phyloP scores from a whole-genome alignment of 805 yeast species.

The Starmerella tilneyi region DNA sequence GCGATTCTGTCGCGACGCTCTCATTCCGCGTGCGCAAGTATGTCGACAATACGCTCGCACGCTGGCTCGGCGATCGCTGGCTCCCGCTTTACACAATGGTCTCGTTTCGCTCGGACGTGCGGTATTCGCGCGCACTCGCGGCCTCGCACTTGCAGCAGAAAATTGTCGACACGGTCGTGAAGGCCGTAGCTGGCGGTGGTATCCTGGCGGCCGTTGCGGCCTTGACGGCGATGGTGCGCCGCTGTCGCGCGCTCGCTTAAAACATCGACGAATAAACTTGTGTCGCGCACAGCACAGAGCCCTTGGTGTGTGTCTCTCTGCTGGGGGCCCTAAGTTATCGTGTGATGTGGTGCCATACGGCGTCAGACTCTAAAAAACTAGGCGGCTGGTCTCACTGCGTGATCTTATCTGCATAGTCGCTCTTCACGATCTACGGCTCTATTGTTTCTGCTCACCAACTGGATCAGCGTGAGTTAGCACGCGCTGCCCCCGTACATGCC shows the following conservation, averaged over 20 bases:
- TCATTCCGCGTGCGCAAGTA: slow-evolving; percentile 54
- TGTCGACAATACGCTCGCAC: slow-evolving; percentile 56
- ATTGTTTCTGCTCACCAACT: neutral
- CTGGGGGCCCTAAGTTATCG: too few relatives aligned
- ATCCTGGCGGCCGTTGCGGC: neutral
- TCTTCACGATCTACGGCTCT: neutral
- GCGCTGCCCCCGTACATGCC: neutral
- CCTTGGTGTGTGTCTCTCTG: too few relatives aligned
- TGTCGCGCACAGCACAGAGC: too few relatives aligned
- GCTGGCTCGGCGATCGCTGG: slow-evolving; percentile 53
- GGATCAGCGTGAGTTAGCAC: neutral
- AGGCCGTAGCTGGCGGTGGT: slow-evolving; percentile 6
- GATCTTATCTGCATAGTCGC: too few relatives aligned
- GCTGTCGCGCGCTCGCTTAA: neutral
- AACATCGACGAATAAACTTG: too few relatives aligned
- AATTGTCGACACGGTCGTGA: slow-evolving; percentile 33
- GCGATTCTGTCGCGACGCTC: slow-evolving; percentile 59
- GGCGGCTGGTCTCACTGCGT: too few relatives aligned
- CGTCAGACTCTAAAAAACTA: too few relatives aligned
- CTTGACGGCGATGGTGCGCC: neutral
- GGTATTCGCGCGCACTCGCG: slow-evolving; percentile 58
- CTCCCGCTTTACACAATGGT: slow-evolving; percentile 87
- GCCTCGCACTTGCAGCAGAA: slow-evolving; percentile 45
- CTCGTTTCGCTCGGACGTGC: slow-evolving; percentile 72
- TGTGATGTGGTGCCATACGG: too few relatives aligned